Evolutionary conservation across 2,329 filamentous ascomycete species (phyloP).

Genomic region (Aaosphaeria arxii): DNA sequence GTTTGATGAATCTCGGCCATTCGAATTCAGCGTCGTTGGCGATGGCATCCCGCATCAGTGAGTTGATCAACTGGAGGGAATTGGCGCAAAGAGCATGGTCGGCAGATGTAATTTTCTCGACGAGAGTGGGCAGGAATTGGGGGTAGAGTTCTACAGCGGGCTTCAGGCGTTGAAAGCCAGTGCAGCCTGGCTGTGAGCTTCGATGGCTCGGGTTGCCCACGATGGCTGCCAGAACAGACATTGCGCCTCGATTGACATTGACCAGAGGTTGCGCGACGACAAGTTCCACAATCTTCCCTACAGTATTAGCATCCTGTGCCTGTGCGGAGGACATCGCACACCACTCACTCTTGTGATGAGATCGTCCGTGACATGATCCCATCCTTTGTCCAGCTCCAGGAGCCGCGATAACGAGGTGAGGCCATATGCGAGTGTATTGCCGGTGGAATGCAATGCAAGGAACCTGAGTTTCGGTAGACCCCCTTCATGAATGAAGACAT

Average conservation of each 20-base stretch:
- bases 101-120: slow-evolving; percentile 85
- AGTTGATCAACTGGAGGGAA: slow-evolving; percentile 91
- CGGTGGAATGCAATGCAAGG: slow-evolving; percentile 78
- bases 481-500: slow-evolving; percentile 89
- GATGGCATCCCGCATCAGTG: slow-evolving; percentile 87
- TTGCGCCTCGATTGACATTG: slow-evolving; percentile 93
- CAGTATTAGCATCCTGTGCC: slow-evolving; percentile 6
- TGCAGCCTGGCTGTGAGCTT: slow-evolving; percentile 58
- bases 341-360: slow-evolving; percentile 61
- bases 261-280: slow-evolving; percentile 94
- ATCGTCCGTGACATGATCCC: slow-evolving; percentile 80
- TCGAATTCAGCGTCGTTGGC: slow-evolving; percentile 74
- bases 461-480: slow-evolving; percentile 78
- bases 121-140: slow-evolving; percentile 91
- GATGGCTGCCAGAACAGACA: slow-evolving; percentile 92
- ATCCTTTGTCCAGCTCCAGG: slow-evolving; percentile 95
- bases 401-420: slow-evolving; percentile 83
- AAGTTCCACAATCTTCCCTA: slow-evolving; percentile 71
- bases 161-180: slow-evolving; percentile 88
- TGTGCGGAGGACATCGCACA: slow-evolving; percentile 6
- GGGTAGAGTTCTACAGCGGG: slow-evolving; percentile 88
- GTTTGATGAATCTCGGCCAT: slow-evolving; percentile 94
- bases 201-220: slow-evolving; percentile 75
- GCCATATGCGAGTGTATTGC: slow-evolving; percentile 94
- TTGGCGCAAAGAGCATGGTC: slow-evolving; percentile 96